Evolutionary conservation across 495 filamentous ascomycete genomes (phyloP), one percentile per base, ranked within the genome.

Genomic region (Trichoderma erinaceum): DNA sequence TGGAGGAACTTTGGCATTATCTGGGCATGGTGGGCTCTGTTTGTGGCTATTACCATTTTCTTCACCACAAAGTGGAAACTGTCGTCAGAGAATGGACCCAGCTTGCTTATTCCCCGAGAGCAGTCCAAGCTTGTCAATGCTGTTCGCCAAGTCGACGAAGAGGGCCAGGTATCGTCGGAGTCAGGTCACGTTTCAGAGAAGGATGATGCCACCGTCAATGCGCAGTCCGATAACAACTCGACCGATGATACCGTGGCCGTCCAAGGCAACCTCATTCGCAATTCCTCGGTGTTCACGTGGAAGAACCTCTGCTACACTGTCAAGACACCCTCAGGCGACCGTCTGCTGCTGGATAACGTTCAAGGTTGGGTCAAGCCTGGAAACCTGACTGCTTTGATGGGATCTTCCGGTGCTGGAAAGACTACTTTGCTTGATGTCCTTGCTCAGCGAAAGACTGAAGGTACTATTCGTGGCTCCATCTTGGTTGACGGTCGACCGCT

Each of bases 1-100:
- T 95, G 91, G 91, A 87, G 90, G 23, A 93, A 95, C 73, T 92
- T 90, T 73, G 90, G 88, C 66, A 88, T 93, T 25, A 71, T 92
- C 7, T 66, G 65, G 65, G 65, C 65, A 10, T 66, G 65, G 67
- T 84, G 80, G 1, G 82, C 89, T 18, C 77, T 90, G 0, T 93
- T 92, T 68, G 83, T 93, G 41, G 63, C 88, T 27, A 78, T 93
- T 44, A 92, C 90, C 0, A 80, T 89, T 63, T 63, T 87, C 61
- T 25, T 50, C 41, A 66, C 73, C 48, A 73, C 71, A 68, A 68
- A 67, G 35, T 75, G 74, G 71, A 76, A 72, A 65, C 77, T 77
- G 52, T 68, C 71, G 12, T 79, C 81, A 2, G 81, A 82, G 56
- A 84, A 83, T 35, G 84, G 81, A 43, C 83, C 88, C 63, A 87